Conservation (phyloP, 2,329 filamentous ascomycete genomes). For the Colletotrichum sidae region DNA sequence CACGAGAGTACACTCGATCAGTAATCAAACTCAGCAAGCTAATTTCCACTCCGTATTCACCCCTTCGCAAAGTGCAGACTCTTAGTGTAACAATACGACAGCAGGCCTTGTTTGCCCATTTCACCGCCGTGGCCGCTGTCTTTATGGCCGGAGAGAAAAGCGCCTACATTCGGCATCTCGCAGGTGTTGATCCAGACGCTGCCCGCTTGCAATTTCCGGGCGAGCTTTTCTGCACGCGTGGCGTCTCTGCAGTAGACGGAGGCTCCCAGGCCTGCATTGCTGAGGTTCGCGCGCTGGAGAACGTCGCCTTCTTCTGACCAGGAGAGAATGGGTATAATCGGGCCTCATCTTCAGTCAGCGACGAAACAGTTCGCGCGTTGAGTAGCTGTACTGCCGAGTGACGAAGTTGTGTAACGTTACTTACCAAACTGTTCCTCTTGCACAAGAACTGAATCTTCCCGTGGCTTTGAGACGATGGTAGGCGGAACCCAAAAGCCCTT, state of each 20-base stretch:
- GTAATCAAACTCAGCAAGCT: neutral
- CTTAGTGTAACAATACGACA: conserved; percentile 48
- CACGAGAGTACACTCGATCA: no score
- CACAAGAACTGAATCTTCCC: conserved; percentile 66
- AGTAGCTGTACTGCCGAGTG: neutral
- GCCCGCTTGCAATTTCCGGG: conserved; percentile 65
- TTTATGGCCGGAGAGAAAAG: conserved; percentile 48
- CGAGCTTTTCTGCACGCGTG: conserved; percentile 62
- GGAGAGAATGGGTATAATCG: conserved; percentile 71
- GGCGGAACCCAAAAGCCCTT: conserved; percentile 68
- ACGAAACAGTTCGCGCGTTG: neutral
- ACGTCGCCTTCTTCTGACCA: conserved; percentile 73
- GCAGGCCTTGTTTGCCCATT: conserved; percentile 47
- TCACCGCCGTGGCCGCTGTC: conserved; percentile 49
- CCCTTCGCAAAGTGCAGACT: conserved; percentile 46
- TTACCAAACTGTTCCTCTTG: conserved; percentile 60
- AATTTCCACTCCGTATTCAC: neutral
- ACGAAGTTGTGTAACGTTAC: neutral
- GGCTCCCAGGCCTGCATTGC: conserved; percentile 64
- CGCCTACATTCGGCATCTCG: conserved; percentile 46
- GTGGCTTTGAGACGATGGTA: conserved; percentile 70
- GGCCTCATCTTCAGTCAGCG: conserved; percentile 50
- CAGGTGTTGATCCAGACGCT: conserved; percentile 69
- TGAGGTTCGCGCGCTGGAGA: conserved; percentile 64
- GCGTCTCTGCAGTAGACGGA: conserved; percentile 69